Evolutionary conservation across 345 rosid genomes (phyloP), one percentile per base, ranked within the genome.

Genomic region (Raphanus raphanistrum): DNA sequence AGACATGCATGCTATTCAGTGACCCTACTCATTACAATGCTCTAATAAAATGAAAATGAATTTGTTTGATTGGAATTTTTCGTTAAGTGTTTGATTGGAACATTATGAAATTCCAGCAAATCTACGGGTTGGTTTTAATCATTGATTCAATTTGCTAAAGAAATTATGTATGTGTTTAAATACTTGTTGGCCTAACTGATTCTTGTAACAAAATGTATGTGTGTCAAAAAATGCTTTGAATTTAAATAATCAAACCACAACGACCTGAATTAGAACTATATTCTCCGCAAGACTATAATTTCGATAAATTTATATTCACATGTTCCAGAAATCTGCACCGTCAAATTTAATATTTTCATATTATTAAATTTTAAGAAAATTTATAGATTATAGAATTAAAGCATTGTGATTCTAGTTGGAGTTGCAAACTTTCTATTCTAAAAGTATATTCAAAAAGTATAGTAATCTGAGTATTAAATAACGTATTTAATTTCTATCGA

Each of bases 101-200:
- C 60, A 67, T 36, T 50, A 67, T 59, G 17, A 33, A 66, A 62
- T 43, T 58, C 26, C 64, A 45, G 15, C 63, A 73, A 72, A 66
- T 66, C 33, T 72, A 60, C 48, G 66, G 3, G 68, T 66, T 66
- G 76, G 63, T 35, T 60, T 59, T 72, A 66, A 63, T 66, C 38
- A 31, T 71, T 66, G 57, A 26, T 36, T 66, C 77, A 72, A 78
- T 73, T 72, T 72, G 81, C 63, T 32, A n/a, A 65, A 64, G n/a
- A 8, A 68, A 28, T 4, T 8, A 31, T 29, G 13, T 41, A 8
- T 2, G 17, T 9, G 0, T 50, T 21, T 38, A 12, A 6, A n/a
- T 12, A 7, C 1, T 9, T 16, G 11, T 69, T 48, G n/a, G 3
- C 3, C 48, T 43, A 28, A 28, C 6, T 48, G 60, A 6, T 28